Evolutionary conservation across 164 flowering plant species (phyloP).

Genomic region (Vitis labrusca): DNA sequence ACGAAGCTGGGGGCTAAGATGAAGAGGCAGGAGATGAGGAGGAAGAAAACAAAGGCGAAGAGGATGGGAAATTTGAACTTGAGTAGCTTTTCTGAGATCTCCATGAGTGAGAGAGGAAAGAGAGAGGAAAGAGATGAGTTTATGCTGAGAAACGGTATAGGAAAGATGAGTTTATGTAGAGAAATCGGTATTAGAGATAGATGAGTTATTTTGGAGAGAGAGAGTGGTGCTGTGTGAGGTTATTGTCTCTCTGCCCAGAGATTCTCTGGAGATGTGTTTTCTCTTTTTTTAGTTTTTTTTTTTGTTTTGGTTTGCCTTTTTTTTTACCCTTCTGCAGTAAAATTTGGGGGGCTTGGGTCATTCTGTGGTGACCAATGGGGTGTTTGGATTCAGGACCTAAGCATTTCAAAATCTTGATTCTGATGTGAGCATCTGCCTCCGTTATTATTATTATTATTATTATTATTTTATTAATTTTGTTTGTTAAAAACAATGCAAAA

Average conservation of each 20-base stretch:
- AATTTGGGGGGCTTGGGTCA: no score
- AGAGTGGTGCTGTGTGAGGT: background rate
- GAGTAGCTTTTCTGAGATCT: constrained; percentile 46
- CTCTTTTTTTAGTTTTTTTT: background rate
- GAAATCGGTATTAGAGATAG: no score
- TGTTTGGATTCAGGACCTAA: background rate
- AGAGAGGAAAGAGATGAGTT: background rate
- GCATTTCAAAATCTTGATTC: no score
- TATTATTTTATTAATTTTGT: no score
- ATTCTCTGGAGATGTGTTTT: constrained; percentile 15
- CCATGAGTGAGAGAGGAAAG: constrained; percentile 34
- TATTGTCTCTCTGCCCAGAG: constrained; percentile 21
- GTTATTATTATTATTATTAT: no score
- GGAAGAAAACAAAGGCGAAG: constrained; percentile 9
- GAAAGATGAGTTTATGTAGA: background rate
- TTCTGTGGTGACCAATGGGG: background rate
- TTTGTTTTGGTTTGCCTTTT: background rate
- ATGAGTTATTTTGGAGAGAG: constrained; percentile 3
- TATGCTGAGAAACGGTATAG: background rate
- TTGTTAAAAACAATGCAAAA: no score
- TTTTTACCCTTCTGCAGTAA: no score
- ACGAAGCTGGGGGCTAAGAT: constrained; percentile 29
- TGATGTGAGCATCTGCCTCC: no score
- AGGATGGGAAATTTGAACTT: constrained; percentile 51
- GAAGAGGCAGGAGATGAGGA: constrained; percentile 13